A percentile compares a stretch with the other conserved stretches of the same genome.
These are phyloP conservation scores for Solanum tarijense DNA, from an alignment of 257 asterid species.

Conservation along the genomic window DNA sequence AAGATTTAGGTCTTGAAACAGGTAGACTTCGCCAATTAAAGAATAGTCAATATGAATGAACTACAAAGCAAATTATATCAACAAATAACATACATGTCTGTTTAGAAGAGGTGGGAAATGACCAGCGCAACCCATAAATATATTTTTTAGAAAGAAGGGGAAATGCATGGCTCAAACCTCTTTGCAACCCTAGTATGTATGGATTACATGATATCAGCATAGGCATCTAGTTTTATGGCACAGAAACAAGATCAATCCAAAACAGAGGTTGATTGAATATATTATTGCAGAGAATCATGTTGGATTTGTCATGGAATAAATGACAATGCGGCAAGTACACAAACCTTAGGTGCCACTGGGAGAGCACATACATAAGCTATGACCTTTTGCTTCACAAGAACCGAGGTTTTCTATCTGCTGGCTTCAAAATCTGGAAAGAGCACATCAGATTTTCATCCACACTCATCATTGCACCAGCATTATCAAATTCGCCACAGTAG, in stretches of 20 bases:
- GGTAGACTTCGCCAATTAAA: background rate
- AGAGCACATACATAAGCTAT: background rate
- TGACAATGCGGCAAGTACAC: background rate
- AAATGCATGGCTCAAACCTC: background rate
- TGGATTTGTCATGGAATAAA: background rate
- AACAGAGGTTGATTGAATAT: background rate
- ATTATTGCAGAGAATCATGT: background rate
- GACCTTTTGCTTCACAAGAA: conserved; percentile 8
- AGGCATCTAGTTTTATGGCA: background rate
- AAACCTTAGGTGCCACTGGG: background rate
- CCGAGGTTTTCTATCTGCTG: conserved; percentile 18
- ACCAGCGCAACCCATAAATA: background rate
- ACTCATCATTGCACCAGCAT: conserved; percentile 29
- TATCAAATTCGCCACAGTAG: conserved; percentile 24
- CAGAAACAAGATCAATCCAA: background rate
- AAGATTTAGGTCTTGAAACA: background rate
- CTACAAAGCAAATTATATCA: background rate
- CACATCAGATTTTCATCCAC: conserved; percentile 29
- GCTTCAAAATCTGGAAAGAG: conserved; percentile 27
- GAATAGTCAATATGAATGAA: background rate
- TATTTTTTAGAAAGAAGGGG: background rate
- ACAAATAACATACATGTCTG: background rate
- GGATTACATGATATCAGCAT: background rate
- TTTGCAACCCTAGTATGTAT: background rate
- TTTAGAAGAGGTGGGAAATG: background rate